Conservation (phyloP, 2,329 filamentous ascomycete species). For the Sclerotinia borealis region DNA sequence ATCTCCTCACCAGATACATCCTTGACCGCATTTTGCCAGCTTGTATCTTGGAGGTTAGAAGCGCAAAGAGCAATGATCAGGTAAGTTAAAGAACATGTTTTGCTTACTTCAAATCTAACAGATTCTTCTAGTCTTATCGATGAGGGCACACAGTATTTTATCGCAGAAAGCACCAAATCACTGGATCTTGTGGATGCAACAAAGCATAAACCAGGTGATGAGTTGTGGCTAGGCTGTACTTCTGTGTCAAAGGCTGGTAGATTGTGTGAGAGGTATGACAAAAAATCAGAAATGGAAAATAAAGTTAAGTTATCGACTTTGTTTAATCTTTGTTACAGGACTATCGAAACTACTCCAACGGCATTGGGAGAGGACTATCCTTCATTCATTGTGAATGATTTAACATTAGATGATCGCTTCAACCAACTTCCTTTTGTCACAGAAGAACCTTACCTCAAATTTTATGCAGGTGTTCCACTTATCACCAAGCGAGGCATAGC, state of each 20-base stretch:
- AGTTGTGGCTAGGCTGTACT: slow-evolving; percentile 32
- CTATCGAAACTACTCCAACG: slow-evolving; percentile 24
- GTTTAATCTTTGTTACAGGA: slow-evolving; percentile 18
- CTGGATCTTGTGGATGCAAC: slow-evolving; percentile 33
- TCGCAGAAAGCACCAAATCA: slow-evolving; percentile 46
- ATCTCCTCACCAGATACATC: slow-evolving; percentile 38
- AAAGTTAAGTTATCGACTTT: background rate
- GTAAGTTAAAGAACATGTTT: slow-evolving; percentile 10
- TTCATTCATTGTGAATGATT: slow-evolving; percentile 30
- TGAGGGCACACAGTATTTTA: slow-evolving; percentile 41
- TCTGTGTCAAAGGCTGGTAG: slow-evolving; percentile 28
- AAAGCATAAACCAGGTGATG: slow-evolving; percentile 29
- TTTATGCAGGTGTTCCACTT: slow-evolving; percentile 32
- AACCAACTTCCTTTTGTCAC: slow-evolving; percentile 29
- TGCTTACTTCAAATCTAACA: slow-evolving; percentile 13
- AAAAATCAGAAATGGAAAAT: background rate
- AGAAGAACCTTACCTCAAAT: slow-evolving; percentile 24
- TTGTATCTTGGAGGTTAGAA: slow-evolving; percentile 43
- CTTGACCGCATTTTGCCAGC: slow-evolving; percentile 42
- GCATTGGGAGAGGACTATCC: slow-evolving; percentile 23
- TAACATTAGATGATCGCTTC: slow-evolving; percentile 29
- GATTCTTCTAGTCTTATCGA: slow-evolving; percentile 37
- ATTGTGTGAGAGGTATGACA: slow-evolving; percentile 30
- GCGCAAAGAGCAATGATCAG: slow-evolving; percentile 44
- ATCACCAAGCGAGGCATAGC: slow-evolving; percentile 31